A percentile compares a stretch with the other conserved stretches of the same genome.
These are phyloP conservation scores for Globisporangium nagaii DNA, from an alignment of 352 stramenopile genomes.

Conservation along the genomic window DNA sequence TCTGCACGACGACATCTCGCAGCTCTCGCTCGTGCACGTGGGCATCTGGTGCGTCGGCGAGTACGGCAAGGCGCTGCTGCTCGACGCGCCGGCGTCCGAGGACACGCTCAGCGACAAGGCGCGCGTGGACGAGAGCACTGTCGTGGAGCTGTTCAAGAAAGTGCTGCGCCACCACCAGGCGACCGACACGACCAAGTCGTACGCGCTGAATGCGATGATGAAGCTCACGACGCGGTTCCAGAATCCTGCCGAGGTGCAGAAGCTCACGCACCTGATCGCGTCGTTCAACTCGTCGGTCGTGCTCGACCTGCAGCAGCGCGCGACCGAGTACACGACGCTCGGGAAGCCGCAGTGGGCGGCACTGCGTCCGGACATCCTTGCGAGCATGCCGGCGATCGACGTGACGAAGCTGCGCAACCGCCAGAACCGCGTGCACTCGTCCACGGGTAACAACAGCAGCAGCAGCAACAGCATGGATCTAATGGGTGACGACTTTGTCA, in stretches of 20 bases:
- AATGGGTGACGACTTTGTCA: conserved; percentile 53
- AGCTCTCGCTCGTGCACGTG: conserved; percentile 95
- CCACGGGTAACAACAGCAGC: conserved; percentile 12
- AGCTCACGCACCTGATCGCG: conserved; percentile 84
- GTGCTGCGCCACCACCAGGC: conserved; percentile 81
- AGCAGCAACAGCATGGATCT: conserved; percentile 52
- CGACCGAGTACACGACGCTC: conserved; percentile 93
- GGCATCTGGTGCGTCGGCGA: conserved; percentile 98
- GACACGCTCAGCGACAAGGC: conserved; percentile 64
- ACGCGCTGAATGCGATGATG: conserved; percentile 87
- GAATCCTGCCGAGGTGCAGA: conserved; percentile 53
- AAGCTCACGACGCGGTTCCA: conserved; percentile 94
- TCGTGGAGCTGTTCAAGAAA: conserved; percentile 72
- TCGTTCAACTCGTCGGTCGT: conserved; percentile 90
- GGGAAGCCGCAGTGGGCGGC: conserved; percentile 69
- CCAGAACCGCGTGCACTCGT: conserved; percentile 41
- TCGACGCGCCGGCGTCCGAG: conserved; percentile 47
- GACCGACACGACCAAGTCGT: conserved; percentile 78
- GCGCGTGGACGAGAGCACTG: conserved; percentile 52
- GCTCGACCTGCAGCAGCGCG: conserved; percentile 96
- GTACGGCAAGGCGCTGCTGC: conserved; percentile 92
- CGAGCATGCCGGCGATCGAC: conserved; percentile 94
- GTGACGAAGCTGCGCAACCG: conserved; percentile 68
- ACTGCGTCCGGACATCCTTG: conserved; percentile 85
- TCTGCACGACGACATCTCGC: conserved; percentile 92